Percentiles rank a stretch among this genome's conserved stretches.
phyloP scores from a whole-genome alignment of 2,329 filamentous ascomycete species.

The Chrysoporthe cubensis region DNA sequence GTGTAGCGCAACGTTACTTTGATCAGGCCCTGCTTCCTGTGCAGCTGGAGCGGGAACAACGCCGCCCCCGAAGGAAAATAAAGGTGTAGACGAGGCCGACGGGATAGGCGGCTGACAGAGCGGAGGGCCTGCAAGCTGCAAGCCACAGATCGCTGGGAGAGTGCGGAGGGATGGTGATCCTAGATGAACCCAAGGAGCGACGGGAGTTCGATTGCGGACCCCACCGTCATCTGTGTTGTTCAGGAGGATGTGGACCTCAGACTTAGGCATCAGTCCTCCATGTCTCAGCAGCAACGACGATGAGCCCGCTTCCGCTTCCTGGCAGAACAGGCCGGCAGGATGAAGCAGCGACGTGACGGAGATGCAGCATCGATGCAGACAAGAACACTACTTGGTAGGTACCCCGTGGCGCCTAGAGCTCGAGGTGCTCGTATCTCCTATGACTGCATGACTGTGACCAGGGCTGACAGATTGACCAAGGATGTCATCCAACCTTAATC shows the following conservation, averaged over 20 bases:
- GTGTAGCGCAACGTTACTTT: constrained; percentile 27
- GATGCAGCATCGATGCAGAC: too few relatives aligned
- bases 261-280: background rate
- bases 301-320: background rate
- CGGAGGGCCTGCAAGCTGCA: background rate
- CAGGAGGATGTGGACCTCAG: constrained; percentile 12
- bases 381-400: too few relatives aligned
- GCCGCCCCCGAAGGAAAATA: background rate
- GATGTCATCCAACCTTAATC: background rate
- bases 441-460: background rate
- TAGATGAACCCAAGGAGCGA: background rate
- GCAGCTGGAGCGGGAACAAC: constrained; percentile 3
- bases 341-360: background rate
- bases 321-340: background rate
- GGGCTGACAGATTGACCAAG: background rate
- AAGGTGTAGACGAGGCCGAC: background rate
- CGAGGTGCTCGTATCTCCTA: background rate
- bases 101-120: background rate
- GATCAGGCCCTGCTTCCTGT: background rate
- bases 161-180: constrained; percentile 3
- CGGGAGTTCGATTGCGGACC: background rate
- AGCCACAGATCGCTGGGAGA: background rate
- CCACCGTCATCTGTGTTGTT: constrained; percentile 7
- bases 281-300: background rate
- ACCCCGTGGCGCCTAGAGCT: too few relatives aligned